Conservation (phyloP, 2,329 filamentous ascomycete species). For the Ceratocystis harringtonii region DNA sequence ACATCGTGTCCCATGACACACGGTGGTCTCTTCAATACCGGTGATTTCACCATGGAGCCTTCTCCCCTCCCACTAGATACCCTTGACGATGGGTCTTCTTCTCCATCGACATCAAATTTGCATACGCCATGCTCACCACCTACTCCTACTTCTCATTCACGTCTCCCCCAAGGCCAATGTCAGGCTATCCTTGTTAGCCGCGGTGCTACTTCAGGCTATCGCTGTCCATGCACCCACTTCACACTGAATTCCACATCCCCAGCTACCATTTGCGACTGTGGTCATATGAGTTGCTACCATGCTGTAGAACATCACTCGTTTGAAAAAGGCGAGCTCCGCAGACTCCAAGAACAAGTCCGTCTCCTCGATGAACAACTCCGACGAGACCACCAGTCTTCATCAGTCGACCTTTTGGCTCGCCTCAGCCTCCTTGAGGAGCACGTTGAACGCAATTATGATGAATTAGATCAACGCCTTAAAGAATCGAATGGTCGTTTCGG, state of each 20-base stretch:
- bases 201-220: conserved; percentile 38
- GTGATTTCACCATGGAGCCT: conserved; percentile 13
- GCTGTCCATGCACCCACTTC: conserved; percentile 45
- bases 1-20: conserved; percentile 5
- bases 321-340: conserved; percentile 34
- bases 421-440: conserved; percentile 39
- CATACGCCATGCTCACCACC: conserved; percentile 19
- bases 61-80: conserved; percentile 11
- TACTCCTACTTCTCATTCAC: conserved; percentile 22
- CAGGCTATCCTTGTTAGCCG: conserved; percentile 43
- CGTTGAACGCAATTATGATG: conserved; percentile 37
- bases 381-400: conserved; percentile 25
- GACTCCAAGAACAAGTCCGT: conserved; percentile 33
- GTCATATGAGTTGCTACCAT: conserved; percentile 46
- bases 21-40: neutral
- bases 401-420: conserved; percentile 29
- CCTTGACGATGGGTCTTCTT: neutral
- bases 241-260: conserved; percentile 38
- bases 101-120: conserved; percentile 12
- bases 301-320: conserved; percentile 32
- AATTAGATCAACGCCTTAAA: conserved; percentile 38
- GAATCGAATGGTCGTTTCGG: conserved; percentile 40
- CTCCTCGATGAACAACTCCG: conserved; percentile 31
- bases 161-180: conserved; percentile 42
- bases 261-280: conserved; percentile 42